Base-by-base conservation (phyloP, 2,329 filamentous ascomycete species). In the Proliferodiscus dingleyae region DNA sequence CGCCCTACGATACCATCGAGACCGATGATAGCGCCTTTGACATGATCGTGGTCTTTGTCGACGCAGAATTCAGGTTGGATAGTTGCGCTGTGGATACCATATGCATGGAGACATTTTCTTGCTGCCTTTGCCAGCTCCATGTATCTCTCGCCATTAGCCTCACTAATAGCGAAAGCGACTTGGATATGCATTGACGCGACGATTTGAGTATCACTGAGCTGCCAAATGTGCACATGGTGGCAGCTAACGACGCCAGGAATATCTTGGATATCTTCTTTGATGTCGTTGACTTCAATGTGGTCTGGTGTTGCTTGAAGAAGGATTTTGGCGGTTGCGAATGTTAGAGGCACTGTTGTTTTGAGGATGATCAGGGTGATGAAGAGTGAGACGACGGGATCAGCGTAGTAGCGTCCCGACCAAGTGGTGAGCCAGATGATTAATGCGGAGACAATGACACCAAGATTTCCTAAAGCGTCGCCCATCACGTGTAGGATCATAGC, bases 161-260 rank as follows among this genome's bases (percentile, higher is more conserved):
- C 87, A 62, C 89, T 84, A 65, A 95, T 89, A 56, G 90, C 87
- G 64, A 95, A 95, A 37, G 83, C 82, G 18, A 98, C 85, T 65
- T 95, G 89, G 36, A 98, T 84, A 63, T 98, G 93, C 67, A 98
- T 80, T 9, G 87, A 93, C 10, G 93, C 91, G 29, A 98, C 85
- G 26, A 95, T 75, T 71, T 96, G 95, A 42, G 89, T 93, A 63
- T 97, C 91, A 13, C 87, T 95, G 26, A 98, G 78, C 66, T 97
- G 91, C 93, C 93, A 98, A 51, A 98, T 89, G 64, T 98, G 93
- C 18, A 98, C 77, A 65, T 98, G 91, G 68, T 98, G 93, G 62
- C 89, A 95, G 64, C 86, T 89, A 50, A 93, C 73, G 38, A 98
- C 86, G 33, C 90, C 90, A 0, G 86, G 85, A 5, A 98, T 80